Conservation (phyloP, 768 basidiomycete species). For the Phlebiopsis gigantea region DNA sequence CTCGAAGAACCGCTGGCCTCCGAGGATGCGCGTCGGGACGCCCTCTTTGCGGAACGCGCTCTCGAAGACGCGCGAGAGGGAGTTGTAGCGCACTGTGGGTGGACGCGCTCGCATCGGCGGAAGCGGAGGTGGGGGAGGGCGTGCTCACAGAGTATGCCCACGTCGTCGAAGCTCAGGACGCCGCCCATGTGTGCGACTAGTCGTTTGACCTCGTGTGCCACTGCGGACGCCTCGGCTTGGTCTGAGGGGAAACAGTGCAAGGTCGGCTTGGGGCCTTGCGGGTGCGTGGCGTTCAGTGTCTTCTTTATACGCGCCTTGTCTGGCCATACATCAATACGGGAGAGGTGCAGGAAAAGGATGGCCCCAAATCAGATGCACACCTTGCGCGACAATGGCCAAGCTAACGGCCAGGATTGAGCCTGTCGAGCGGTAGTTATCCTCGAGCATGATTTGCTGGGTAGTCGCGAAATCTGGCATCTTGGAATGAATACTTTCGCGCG, state of each 20-base stretch:
- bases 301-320: constrained; percentile 76
- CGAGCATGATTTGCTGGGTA: constrained; percentile 66
- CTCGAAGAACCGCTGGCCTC: constrained; percentile 85
- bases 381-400: constrained; percentile 78
- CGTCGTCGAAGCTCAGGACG: constrained; percentile 65
- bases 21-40: constrained; percentile 74
- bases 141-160: constrained; percentile 78
- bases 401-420: constrained; percentile 67
- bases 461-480: constrained; percentile 51
- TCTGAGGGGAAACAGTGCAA: constrained; percentile 50
- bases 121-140: constrained; percentile 23
- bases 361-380: constrained; percentile 29
- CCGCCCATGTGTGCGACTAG: constrained; percentile 72
- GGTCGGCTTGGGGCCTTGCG: constrained; percentile 53
- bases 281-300: constrained; percentile 64
- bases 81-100: constrained; percentile 68
- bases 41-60: constrained; percentile 68
- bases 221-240: constrained; percentile 61
- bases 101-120: neutral
- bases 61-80: constrained; percentile 72
- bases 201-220: constrained; percentile 75
- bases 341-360: neutral
- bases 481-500: neutral
- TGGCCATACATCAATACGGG: constrained; percentile 24
- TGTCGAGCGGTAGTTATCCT: constrained; percentile 86